Base-by-base conservation (phyloP, 2,329 filamentous ascomycete species). In the Cladorrhinum sp. region DNA sequence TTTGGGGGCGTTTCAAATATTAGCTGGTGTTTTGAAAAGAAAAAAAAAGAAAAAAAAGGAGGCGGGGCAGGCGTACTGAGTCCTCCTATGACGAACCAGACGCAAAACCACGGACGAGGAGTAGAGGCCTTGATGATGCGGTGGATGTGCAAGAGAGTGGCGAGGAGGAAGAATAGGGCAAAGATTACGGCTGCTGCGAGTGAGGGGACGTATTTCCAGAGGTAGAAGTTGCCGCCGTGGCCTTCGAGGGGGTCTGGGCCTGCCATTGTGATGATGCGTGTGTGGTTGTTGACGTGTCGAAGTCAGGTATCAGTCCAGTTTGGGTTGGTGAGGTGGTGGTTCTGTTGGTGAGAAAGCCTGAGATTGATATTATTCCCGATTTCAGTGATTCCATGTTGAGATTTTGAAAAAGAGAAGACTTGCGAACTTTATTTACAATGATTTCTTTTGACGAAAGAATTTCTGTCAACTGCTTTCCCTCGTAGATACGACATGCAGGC, bases 161-260 rank as follows among this genome's bases (percentile, higher is more conserved):
- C 66, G 5, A 76, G 51, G 20, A 67, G 57, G 66, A 84, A 84
- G 1, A 85, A 67, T 24, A 77, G 62, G 9, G 73, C 68, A 61
- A 83, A 81, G 4, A 80, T 70, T 18, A 78, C 68, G 1, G 79
- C 81, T 0, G 76, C 79, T 0, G 75, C 70, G 0, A 82, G 58
- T 0, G 77, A 79, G 0, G 82, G 80, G 3, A 70, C 25, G 16
- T 76, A 77, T 27, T 56, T 55, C 60, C 60, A 64, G 41, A 62
- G 59, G 60, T 64, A 64, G 32, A 60, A 64, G 13, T 55, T 10
- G 32, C 12, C 32, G 32, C 16, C 16, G 32, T 12, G 32, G 41
- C 41, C 16, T 45, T 22, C 18, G 41, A 45, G 18, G 41, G 8
- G 8, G 3, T 45, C n/a, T 3, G 41, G 41, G 41, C 8, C 16